Evolutionary conservation across 177 flowering plant genomes (phyloP).

Genomic region (Tripterygium wilfordii): DNA sequence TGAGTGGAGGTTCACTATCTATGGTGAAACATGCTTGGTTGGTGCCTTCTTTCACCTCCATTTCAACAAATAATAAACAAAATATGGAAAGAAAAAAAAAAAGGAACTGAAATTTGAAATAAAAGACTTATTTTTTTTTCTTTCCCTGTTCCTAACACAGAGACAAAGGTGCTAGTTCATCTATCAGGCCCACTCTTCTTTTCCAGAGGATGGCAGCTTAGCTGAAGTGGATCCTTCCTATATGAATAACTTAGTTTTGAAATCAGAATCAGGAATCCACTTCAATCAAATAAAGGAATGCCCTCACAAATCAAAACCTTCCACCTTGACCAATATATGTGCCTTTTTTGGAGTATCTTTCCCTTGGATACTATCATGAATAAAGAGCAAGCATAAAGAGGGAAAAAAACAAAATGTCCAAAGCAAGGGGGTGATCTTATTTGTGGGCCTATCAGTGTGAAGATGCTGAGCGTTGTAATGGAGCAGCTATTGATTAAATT

Average conservation of each 20-base stretch:
- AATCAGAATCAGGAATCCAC: conserved; percentile 52
- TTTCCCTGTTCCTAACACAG: conserved; percentile 16
- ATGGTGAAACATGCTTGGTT: conserved; percentile 23
- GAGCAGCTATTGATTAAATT: conserved; percentile 28
- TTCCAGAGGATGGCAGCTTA: conserved; percentile 14
- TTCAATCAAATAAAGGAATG: conserved; percentile 23
- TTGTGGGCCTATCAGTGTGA: conserved; percentile 20
- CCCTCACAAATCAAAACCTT: conserved; percentile 25
- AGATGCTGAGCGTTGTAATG: conserved; percentile 33
- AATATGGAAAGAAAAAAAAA: conserved; percentile 6
- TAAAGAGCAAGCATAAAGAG: conserved; percentile 7
- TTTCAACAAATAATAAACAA: conserved; percentile 12
- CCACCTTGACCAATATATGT: conserved; percentile 14
- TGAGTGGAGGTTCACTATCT: conserved; percentile 42
- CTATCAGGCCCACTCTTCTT: conserved; percentile 16
- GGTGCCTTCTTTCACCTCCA: conserved; percentile 10
- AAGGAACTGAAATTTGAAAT: conserved; percentile 1
- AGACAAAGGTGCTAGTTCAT: conserved; percentile 30
- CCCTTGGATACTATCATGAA: conserved; percentile 20
- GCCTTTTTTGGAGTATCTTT: conserved; percentile 13
- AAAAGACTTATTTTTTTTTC: conserved; percentile 11
- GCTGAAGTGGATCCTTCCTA: conserved; percentile 24
- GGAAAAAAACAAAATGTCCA: conserved; percentile 17
- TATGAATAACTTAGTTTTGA: conserved; percentile 24
- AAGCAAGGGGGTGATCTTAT: conserved; percentile 23